These are phyloP conservation scores for Trametes cubensis DNA, from an alignment of 768 basidiomycete genomes.

Conservation along the genomic window DNA sequence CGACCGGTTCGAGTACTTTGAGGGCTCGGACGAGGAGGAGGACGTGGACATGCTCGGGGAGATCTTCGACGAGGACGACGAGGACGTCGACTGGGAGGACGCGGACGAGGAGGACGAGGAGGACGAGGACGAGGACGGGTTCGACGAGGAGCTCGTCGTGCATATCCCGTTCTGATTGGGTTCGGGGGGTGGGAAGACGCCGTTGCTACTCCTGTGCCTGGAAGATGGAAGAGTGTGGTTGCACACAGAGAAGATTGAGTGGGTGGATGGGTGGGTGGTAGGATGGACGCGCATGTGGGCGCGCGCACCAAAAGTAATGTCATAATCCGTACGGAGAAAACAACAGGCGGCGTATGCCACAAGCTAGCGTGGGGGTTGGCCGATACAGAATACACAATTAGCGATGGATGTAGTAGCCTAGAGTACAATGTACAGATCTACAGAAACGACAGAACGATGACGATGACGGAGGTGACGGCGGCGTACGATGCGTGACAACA, in stretches of 20 bases:
- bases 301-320: background rate
- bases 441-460: background rate
- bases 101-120: constrained; percentile 30
- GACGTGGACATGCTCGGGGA: constrained; percentile 26
- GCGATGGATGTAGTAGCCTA: background rate
- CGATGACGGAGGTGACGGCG: background rate
- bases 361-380: background rate
- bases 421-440: constrained; percentile 6
- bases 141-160: constrained; percentile 20
- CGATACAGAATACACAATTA: constrained; percentile 4
- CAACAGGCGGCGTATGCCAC: background rate
- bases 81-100: constrained; percentile 23
- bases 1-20: constrained; percentile 57
- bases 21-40: constrained; percentile 51
- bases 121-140: constrained; percentile 25
- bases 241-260: too few relatives aligned
- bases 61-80: constrained; percentile 29
- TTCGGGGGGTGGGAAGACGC: too few relatives aligned
- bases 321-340: background rate
- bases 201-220: background rate
- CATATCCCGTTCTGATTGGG: constrained; percentile 9
- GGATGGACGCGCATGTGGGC: background rate
- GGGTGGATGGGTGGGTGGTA: too few relatives aligned
- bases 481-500: background rate
- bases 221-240: background rate